These are phyloP conservation scores for Trypanosomatidae sp. DNA, from an alignment of 208 protist species.

Conservation along the genomic window DNA sequence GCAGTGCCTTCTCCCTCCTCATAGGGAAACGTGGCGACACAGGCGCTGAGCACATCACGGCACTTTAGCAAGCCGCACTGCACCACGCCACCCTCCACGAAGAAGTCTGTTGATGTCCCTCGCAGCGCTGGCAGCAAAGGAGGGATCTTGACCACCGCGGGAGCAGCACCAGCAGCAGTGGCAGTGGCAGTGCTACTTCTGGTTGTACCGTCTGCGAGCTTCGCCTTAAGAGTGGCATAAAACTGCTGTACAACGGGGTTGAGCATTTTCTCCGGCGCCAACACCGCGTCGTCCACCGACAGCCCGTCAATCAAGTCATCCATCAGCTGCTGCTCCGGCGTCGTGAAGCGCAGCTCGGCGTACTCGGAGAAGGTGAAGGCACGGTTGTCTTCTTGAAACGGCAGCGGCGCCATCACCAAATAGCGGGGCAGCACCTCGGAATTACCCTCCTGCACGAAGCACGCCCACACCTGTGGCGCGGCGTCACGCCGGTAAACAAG, in stretches of 20 bases:
- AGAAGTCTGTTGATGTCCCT: slow-evolving; percentile 43
- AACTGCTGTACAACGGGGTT: slow-evolving; percentile 89
- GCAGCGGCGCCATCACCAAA: slow-evolving; percentile 82
- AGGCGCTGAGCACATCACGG: slow-evolving; percentile 30
- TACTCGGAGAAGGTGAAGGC: slow-evolving; percentile 67
- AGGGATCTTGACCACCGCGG: background rate
- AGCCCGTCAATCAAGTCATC: slow-evolving; percentile 76
- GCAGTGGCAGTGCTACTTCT: no score
- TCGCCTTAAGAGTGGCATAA: slow-evolving; percentile 70
- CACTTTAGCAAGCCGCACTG: slow-evolving; percentile 13
- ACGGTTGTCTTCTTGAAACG: slow-evolving; percentile 88
- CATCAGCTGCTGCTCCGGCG: slow-evolving; percentile 59
- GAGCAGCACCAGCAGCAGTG: background rate
- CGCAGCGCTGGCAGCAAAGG: slow-evolving; percentile 31
- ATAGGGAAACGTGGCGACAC: slow-evolving; percentile 48
- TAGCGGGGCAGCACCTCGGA: no score
- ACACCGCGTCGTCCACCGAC: slow-evolving; percentile 43
- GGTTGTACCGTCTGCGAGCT: no score
- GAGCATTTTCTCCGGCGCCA: slow-evolving; percentile 76
- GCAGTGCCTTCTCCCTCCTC: no score
- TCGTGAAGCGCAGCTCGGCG: slow-evolving; percentile 30
- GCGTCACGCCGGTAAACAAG: slow-evolving; percentile 64
- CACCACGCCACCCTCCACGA: slow-evolving; percentile 32
- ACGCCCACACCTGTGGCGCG: slow-evolving; percentile 54
- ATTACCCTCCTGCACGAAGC: slow-evolving; percentile 49